Evolutionary conservation across 2,329 filamentous ascomycete genomes (phyloP).

Genomic region (Pseudocercospora pini-densiflorae): DNA sequence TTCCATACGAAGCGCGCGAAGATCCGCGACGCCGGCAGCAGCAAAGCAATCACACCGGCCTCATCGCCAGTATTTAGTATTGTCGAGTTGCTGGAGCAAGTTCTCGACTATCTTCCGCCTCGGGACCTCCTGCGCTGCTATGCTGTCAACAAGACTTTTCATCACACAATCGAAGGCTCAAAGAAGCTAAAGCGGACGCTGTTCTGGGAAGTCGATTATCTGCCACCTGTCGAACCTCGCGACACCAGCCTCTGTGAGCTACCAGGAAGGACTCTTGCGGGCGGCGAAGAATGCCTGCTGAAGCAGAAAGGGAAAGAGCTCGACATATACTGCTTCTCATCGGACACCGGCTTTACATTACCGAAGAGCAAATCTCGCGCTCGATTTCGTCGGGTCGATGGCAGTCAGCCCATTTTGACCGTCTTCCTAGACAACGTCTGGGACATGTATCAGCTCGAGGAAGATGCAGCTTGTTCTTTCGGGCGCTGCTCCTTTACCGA

Average conservation of each 20-base stretch:
- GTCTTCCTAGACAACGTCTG: too few species aligned
- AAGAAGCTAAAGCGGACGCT: not conserved
- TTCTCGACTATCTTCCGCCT: not conserved
- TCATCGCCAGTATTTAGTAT: too few species aligned
- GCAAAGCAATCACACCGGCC: not conserved
- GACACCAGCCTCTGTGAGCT: not conserved
- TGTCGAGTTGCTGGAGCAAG: not conserved
- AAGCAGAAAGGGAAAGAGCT: too few species aligned
- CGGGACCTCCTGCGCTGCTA: not conserved
- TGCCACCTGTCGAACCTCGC: not conserved
- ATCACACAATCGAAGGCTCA: not conserved
- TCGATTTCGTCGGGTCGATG: too few species aligned
- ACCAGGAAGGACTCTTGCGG: not conserved
- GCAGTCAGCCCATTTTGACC: too few species aligned
- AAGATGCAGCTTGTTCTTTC: not conserved
- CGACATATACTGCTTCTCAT: too few species aligned
- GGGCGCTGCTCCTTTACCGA: not conserved
- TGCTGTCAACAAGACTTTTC: not conserved
- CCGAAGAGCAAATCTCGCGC: too few species aligned
- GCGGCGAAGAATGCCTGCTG: not conserved
- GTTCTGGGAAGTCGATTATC: not conserved
- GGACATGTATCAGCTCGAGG: not conserved
- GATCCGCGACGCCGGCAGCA: too few species aligned
- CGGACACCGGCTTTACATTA: too few species aligned
- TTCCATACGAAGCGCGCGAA: not conserved